Evolutionary conservation across 345 rosid species (phyloP), one percentile per base, ranked within the genome.

Genomic region (Rubroshorea leprosula): DNA sequence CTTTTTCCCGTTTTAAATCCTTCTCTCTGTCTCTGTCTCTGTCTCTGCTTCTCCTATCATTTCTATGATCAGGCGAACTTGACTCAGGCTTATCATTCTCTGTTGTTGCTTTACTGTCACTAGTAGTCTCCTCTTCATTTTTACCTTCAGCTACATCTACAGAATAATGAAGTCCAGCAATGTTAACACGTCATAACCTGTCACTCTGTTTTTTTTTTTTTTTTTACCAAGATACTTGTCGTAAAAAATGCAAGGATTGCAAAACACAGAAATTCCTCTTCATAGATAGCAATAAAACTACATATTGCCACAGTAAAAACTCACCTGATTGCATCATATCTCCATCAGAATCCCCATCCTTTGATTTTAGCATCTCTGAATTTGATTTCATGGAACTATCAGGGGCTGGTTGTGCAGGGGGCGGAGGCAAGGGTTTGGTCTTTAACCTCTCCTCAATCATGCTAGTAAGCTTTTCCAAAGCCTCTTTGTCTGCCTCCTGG

Each of bases 351-450:
- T 86, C 90, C 47, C 75, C 87, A 69, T 91, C 90, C 74, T 68
- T 85, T 23, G 82, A 57, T 71, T 80, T 84, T 23, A 66, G 76
- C 67, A 70, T 15, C 57, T 92, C 99, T 39, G 74, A 70, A 35
- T 35, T 35, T 35, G 12, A 35, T 35, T 35, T 35, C 41, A 35
- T 35, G 41, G 5, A 35, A 61, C 70, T 76, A 74, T 83, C 85
- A 45, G 60, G 76, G 25, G 81, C 74, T 38, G 72, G 67, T 52
- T 60, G 82, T 23, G 79, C 79, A 61, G 96, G 93, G 20, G 91
- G 98, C 17, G 96, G 94, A 60, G 97, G 99, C 68, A 83, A 76
- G 43, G 97, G 97, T 62, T 72, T 83, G 70, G 74, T 70, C 79
- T 79, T 89, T 72, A 85, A 63, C 70, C 99, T 87, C 75, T 90